Base-by-base conservation (phyloP, 305 asterid species). In the Andrographis paniculata region DNA sequence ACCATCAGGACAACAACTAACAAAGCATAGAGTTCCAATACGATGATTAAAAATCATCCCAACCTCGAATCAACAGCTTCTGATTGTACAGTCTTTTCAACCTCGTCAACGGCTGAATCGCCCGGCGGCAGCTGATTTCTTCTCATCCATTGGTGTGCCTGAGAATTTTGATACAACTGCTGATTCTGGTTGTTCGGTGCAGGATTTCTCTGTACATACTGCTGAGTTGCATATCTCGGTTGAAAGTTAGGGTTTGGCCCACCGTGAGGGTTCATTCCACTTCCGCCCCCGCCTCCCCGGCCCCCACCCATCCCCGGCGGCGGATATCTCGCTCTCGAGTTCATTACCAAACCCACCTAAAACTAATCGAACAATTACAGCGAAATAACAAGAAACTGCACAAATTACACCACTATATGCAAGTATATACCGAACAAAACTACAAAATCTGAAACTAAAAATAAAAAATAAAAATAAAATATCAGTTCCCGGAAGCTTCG, bases 301-400 rank as follows among this genome's bases (percentile, higher is more conserved):
- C 88, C 87, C 4, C 80, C 89, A 47, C 84, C 82, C 69, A 82
- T 79, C 19, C 95, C 97, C 28, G 95, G 95, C 60, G 94, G 88
- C 14, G 94, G 97, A 60, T 85, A 89, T 49, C 97, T 79, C 44
- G 91, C 66, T 48, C 93, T 63, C 42, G 78, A 74, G 74, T 69
- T 60, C 96, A 87, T 87, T 62, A 11, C 60, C 23, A 42, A 58
- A 46, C 78, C 78, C 68, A 63, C 48, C 45, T 16, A 44, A 18
- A 40, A 30, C 22, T 33, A 27, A 46, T 44, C 42, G 45, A 30
- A 61, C 41, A 52, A 61, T 38, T 24, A 45, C 48, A 42, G 56
- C 60, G 47, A 24, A 45, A 57, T 45, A 45, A 50, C 56, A 52
- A 59, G 20, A 54, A 30, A 45, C 14, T 42, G 21, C 38, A 33